phyloP scores from a whole-genome alignment of 345 rosid genomes.

The Eucalyptus viminalis region DNA sequence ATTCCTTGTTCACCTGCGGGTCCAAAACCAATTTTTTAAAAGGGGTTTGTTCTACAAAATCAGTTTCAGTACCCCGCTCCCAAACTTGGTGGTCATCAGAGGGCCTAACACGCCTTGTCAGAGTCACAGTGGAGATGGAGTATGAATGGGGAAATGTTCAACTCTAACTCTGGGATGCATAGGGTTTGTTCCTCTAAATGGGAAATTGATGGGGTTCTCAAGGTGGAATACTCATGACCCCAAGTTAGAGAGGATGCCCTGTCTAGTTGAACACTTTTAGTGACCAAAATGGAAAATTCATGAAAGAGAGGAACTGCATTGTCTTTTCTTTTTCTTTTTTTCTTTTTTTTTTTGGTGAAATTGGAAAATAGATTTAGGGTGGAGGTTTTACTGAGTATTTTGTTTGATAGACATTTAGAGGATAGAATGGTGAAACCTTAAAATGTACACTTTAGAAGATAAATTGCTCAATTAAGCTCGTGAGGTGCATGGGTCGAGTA shows the following conservation, averaged over 20 bases:
- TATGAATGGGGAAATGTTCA: background rate
- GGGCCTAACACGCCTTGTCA: background rate
- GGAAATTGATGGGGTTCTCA: background rate
- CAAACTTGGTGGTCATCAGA: background rate
- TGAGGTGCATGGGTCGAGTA: background rate
- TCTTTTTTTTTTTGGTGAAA: background rate
- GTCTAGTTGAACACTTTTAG: background rate
- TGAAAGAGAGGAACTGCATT: background rate
- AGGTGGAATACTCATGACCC: background rate
- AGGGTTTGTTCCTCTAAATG: background rate
- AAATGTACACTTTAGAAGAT: background rate
- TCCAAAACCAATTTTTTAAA: background rate
- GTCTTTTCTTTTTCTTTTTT: background rate
- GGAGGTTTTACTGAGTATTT: background rate
- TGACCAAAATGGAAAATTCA: background rate
- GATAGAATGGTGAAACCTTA: background rate
- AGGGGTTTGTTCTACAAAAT: background rate
- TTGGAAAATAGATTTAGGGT: background rate
- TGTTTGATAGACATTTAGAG: background rate
- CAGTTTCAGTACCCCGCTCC: background rate
- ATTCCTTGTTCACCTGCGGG: background rate
- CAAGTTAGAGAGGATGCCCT: background rate
- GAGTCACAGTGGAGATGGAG: background rate
- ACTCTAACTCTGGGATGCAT: background rate
- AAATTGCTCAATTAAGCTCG: background rate